phyloP scores from a whole-genome alignment of 352 stramenopile species.

The Phytopythium vexans region DNA sequence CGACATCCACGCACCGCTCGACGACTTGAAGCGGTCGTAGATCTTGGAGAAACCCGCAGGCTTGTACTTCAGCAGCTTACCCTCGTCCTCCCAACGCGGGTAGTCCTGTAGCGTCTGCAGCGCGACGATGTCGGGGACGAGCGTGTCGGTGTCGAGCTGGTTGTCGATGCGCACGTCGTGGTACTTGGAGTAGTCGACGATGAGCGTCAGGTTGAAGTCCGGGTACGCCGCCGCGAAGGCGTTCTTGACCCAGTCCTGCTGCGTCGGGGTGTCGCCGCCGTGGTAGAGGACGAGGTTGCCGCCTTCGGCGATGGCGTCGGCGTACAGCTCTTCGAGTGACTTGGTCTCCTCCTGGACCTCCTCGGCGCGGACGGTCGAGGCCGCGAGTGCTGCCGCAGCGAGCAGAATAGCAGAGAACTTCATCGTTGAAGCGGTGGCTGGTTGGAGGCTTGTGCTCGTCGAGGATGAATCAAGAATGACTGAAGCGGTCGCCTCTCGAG shows the following conservation, averaged over 20 bases:
- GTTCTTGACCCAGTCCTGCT: conserved; percentile 19
- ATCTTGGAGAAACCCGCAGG: conserved; percentile 48
- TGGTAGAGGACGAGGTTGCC: conserved; percentile 48
- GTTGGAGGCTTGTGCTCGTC: not conserved
- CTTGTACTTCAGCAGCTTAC: conserved; percentile 52
- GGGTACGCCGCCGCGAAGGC: conserved; percentile 33
- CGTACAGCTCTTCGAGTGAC: conserved; percentile 38
- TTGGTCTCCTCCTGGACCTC: conserved; percentile 37
- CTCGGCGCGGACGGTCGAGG: conserved; percentile 3
- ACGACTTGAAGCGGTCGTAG: conserved; percentile 40
- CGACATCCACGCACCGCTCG: conserved; percentile 28
- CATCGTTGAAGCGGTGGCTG: not conserved
- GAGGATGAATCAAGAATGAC: conserved; percentile 2
- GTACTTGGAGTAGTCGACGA: conserved; percentile 59
- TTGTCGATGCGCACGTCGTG: conserved; percentile 64
- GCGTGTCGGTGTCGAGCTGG: conserved; percentile 37
- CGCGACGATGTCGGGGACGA: conserved; percentile 39
- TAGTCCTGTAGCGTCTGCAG: conserved; percentile 59
- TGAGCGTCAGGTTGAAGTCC: conserved; percentile 56
- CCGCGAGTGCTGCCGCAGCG: conserved; percentile 2
- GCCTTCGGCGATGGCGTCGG: conserved; percentile 45
- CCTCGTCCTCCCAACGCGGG: conserved; percentile 35
- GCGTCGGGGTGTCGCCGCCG: conserved; percentile 27
- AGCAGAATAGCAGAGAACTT: conserved; percentile 1
- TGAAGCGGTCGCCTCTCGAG: too few relatives aligned